These are phyloP conservation scores for Tremellales sp. DNA, from an alignment of 1,284 basidiomycete genomes.

Conservation along the genomic window DNA sequence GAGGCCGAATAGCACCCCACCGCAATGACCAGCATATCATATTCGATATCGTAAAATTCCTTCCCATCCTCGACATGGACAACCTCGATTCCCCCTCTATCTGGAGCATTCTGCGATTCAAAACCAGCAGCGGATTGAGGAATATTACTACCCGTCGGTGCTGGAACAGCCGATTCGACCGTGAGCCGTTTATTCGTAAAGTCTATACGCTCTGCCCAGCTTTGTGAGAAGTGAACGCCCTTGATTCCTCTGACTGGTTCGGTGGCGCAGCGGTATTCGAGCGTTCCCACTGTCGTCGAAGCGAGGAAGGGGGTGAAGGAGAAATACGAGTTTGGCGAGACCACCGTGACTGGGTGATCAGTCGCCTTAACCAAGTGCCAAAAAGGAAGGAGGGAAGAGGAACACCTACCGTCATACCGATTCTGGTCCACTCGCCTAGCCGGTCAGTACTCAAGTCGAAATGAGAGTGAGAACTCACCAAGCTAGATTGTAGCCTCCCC, in stretches of 20 bases:
- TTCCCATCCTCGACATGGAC: slow-evolving; percentile 5
- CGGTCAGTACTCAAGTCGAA: not conserved
- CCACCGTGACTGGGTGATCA: slow-evolving; percentile 54
- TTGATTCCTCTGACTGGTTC: slow-evolving; percentile 62
- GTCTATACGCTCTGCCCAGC: slow-evolving; percentile 54
- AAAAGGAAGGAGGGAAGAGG: too few relatives aligned
- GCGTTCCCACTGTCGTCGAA: slow-evolving; percentile 71
- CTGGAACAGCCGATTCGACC: slow-evolving; percentile 33
- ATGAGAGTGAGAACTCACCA: slow-evolving; percentile 9
- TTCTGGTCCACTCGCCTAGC: slow-evolving; percentile 37
- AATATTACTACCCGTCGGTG: slow-evolving; percentile 5
- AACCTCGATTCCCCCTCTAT: slow-evolving; percentile 5
- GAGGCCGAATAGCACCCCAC: slow-evolving; percentile 80
- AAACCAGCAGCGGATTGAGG: slow-evolving; percentile 50
- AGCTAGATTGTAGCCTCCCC: slow-evolving; percentile 72
- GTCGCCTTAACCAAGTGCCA: slow-evolving; percentile 8
- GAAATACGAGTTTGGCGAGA: slow-evolving; percentile 74
- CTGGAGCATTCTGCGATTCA: slow-evolving; percentile 30
- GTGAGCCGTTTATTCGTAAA: slow-evolving; percentile 59
- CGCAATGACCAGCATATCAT: slow-evolving; percentile 78
- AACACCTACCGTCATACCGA: slow-evolving; percentile 19
- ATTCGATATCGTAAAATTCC: slow-evolving; percentile 56
- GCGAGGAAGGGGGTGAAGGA: slow-evolving; percentile 78
- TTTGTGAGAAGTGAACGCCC: slow-evolving; percentile 43
- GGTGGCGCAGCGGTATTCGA: slow-evolving; percentile 73